phyloP scores from a whole-genome alignment of 345 rosid species.

The Diplotaxis tenuifolia region DNA sequence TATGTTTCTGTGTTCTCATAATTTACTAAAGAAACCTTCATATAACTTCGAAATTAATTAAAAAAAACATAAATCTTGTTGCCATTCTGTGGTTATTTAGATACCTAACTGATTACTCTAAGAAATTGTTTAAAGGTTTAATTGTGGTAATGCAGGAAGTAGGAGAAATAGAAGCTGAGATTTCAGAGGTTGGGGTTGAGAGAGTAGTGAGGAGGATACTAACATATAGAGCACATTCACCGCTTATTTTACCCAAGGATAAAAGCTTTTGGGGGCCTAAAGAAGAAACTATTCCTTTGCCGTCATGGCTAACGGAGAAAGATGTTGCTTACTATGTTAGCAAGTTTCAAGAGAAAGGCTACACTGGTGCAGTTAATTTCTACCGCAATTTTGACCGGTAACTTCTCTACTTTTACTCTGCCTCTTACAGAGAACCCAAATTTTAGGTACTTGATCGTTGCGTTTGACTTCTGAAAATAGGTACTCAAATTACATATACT shows the following conservation, averaged over 20 bases:
- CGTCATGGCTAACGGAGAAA: slow-evolving; percentile 33
- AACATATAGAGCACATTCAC: slow-evolving; percentile 21
- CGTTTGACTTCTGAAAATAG: neutral
- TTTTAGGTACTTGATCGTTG: neutral
- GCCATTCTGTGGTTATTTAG: neutral
- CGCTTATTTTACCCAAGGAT: slow-evolving; percentile 25
- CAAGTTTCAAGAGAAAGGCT: slow-evolving; percentile 35
- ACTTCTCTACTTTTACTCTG: neutral
- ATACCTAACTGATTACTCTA: neutral
- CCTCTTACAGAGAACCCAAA: neutral
- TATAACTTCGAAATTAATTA: neutral
- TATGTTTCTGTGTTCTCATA: neutral
- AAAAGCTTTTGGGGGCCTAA: slow-evolving; percentile 32
- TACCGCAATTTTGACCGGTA: slow-evolving; percentile 36
- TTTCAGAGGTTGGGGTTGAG: slow-evolving; percentile 30
- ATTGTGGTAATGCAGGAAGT: slow-evolving; percentile 22
- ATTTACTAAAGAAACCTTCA: neutral
- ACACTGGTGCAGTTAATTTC: slow-evolving; percentile 33
- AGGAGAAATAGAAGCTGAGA: slow-evolving; percentile 32
- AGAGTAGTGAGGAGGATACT: slow-evolving; percentile 28
- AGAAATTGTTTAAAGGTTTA: neutral
- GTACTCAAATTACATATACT: neutral
- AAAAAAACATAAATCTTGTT: neutral
- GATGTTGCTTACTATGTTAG: slow-evolving; percentile 30
- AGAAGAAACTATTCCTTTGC: slow-evolving; percentile 20